Evolutionary conservation across 2,329 filamentous ascomycete species (phyloP).

Genomic region (Aureobasidium sp.): DNA sequence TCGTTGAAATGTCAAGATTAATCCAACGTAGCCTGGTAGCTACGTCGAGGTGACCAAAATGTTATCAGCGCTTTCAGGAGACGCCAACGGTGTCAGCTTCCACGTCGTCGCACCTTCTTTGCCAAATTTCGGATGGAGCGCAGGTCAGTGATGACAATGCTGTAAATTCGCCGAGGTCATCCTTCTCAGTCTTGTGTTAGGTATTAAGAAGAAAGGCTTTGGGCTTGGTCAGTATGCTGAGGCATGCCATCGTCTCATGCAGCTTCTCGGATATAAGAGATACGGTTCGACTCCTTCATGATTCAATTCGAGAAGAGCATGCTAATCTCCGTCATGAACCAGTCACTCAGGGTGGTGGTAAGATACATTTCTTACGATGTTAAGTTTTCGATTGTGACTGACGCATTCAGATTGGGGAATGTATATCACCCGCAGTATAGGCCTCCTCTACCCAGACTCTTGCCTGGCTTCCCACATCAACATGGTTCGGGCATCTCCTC

Average conservation of each 20-base stretch:
- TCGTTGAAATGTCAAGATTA: no score
- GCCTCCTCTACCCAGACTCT: constrained; percentile 48
- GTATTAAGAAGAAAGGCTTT: constrained; percentile 47
- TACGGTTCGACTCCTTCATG: constrained; percentile 34
- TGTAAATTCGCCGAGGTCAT: background rate
- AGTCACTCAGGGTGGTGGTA: constrained; percentile 47
- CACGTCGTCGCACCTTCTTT: constrained; percentile 46
- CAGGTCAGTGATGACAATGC: background rate
- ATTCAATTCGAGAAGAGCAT: background rate
- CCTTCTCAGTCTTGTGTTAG: constrained; percentile 17
- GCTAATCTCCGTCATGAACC: background rate
- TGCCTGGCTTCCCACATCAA: constrained; percentile 57
- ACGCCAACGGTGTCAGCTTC: constrained; percentile 37
- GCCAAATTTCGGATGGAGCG: constrained; percentile 50
- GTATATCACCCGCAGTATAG: constrained; percentile 55
- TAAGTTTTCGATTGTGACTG: background rate
- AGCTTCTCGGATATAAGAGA: constrained; percentile 54
- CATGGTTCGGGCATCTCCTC: constrained; percentile 44
- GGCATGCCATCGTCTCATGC: constrained; percentile 59
- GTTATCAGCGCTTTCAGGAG: constrained; percentile 37
- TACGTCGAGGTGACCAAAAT: constrained; percentile 60
- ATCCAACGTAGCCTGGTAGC: constrained; percentile 46
- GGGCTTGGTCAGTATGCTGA: constrained; percentile 54
- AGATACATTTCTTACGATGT: background rate
- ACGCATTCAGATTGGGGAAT: constrained; percentile 53